Evolutionary conservation across 2,329 filamentous ascomycete species (phyloP), one percentile per base, ranked within the genome.

Genomic region (Fusarium sp.): DNA sequence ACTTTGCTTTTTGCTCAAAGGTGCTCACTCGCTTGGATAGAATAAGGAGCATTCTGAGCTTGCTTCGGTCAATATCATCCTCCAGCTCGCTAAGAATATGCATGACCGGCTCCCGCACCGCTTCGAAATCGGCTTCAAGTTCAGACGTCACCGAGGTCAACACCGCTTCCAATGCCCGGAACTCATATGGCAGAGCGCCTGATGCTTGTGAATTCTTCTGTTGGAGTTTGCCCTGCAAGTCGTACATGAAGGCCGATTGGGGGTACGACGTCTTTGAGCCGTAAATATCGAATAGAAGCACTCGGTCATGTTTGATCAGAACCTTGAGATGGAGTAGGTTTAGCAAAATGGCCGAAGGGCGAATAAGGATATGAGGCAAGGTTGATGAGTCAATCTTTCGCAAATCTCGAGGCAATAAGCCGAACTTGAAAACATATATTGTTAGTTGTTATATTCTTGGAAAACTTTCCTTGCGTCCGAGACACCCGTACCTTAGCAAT

Each of bases 371-470:
- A 80, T 98, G 95, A 14, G 96, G 96, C 28, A 99, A 90, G 69
- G 97, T 94, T 66, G 94, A 98, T 20, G 95, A 98, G 82, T 99
- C 96, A 79, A 99, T 98, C 84, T 99, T 99, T 78, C 96, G 93
- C 64, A 99, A 87, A 85, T 99, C 96, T 70, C 96, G 95, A 63
- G 96, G 96, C 55, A 98, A 89, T 32, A 98, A 89, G 47, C 95
- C 95, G 81, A 98, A 98, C 93, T 96, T 75, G 67, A 55, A 63
- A 45, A 62, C 17, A 62, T 42, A 18, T 48, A 39, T 42, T 60
- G 60, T 58, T 38, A 72, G 72, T n/a, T 30, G 58, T 66, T 24
- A 30, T 36, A 28, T 32, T 42, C 24, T 36, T 12, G 28, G 38
- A 53, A 20, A 39, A 14, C 20, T 32, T 22, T 35, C n/a, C 26